These are phyloP conservation scores for Exophiala calicioides DNA, from an alignment of 2,329 filamentous ascomycete genomes.

Conservation along the genomic window DNA sequence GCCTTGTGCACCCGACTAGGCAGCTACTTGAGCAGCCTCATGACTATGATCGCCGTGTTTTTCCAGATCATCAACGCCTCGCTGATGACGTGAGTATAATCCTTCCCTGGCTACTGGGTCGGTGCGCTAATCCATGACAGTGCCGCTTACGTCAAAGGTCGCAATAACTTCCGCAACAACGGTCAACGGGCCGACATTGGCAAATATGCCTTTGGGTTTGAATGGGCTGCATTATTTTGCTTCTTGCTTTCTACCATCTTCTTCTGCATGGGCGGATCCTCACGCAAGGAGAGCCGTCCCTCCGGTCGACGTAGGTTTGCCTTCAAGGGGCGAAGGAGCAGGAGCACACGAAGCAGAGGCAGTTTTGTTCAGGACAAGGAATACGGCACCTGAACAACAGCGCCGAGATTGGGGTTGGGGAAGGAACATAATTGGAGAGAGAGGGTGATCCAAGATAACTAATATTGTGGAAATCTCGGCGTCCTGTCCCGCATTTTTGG, in stretches of 20 bases:
- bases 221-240: conserved; percentile 60
- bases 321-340: conserved; percentile 27
- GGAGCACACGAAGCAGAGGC: conserved; percentile 32
- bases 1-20: conserved; percentile 56
- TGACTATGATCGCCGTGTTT: conserved; percentile 55
- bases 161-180: conserved; percentile 55
- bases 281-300: conserved; percentile 12
- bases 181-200: conserved; percentile 55
- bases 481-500: too few species aligned
- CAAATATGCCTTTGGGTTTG: conserved; percentile 61
- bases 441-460: too few species aligned
- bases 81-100: conserved; percentile 62
- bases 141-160: conserved; percentile 60
- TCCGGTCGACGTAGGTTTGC: conserved; percentile 13
- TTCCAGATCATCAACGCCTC: conserved; percentile 60
- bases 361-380: conserved; percentile 36
- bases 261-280: conserved; percentile 54
- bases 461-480: too few species aligned
- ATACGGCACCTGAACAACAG: conserved; percentile 24
- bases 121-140: conserved; percentile 39
- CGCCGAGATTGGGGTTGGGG: neutral
- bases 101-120: conserved; percentile 5
- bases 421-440: neutral
- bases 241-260: conserved; percentile 58
- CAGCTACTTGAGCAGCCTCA: conserved; percentile 54